Evolutionary conservation across 2,329 filamentous ascomycete genomes (phyloP).

Genomic region (Claviceps sp.): DNA sequence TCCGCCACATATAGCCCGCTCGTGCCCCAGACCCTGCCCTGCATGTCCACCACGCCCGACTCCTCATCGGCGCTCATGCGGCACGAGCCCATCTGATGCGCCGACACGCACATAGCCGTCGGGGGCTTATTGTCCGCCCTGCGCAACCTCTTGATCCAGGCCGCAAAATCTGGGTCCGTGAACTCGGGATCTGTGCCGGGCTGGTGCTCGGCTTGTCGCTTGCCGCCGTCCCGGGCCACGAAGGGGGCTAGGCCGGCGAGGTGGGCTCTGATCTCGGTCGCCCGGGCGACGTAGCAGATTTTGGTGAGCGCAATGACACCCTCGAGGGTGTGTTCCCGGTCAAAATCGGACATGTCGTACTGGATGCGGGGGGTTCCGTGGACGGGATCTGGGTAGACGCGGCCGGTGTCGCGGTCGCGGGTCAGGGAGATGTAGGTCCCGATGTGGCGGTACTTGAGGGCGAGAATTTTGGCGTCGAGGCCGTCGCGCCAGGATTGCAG

Average conservation of each 20-base stretch:
- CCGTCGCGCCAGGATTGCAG: constrained; percentile 54
- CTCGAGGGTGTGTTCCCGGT: constrained; percentile 58
- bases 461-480: constrained; percentile 58
- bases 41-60: constrained; percentile 44
- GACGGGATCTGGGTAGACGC: constrained; percentile 56
- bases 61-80: constrained; percentile 48
- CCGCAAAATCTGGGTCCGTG: constrained; percentile 44
- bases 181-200: constrained; percentile 28
- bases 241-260: constrained; percentile 54
- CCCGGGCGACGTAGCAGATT: constrained; percentile 66
- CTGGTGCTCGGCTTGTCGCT: constrained; percentile 10
- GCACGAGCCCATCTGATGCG: constrained; percentile 72
- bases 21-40: constrained; percentile 51
- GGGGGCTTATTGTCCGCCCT: constrained; percentile 36
- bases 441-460: constrained; percentile 55
- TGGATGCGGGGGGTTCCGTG: constrained; percentile 52
- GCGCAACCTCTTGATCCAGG: constrained; percentile 43
- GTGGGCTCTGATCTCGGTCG: constrained; percentile 60
- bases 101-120: constrained; percentile 46
- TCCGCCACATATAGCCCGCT: constrained; percentile 58
- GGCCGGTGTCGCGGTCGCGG: constrained; percentile 64
- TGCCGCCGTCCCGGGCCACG: constrained; percentile 19
- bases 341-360: constrained; percentile 59
- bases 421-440: constrained; percentile 60
- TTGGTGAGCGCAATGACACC: constrained; percentile 60